These are phyloP conservation scores for Brettanomyces naardenensis DNA, from an alignment of 805 yeast species.

Conservation along the genomic window DNA sequence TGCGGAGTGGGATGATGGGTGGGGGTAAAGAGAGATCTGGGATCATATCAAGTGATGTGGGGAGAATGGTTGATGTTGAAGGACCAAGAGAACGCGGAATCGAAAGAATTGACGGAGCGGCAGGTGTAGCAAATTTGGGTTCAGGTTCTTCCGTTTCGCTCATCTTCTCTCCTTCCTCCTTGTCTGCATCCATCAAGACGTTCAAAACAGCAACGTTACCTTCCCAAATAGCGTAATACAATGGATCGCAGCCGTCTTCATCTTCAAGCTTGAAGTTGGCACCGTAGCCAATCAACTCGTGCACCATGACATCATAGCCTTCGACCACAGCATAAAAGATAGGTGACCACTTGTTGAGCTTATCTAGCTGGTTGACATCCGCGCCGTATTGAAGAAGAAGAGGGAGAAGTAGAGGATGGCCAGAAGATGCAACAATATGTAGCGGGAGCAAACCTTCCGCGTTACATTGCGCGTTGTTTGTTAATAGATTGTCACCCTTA, in stretches of 20 bases:
- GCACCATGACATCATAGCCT: slow-evolving; percentile 68
- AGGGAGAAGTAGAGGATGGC: slow-evolving; percentile 62
- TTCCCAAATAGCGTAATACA: slow-evolving; percentile 89
- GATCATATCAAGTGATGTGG: slow-evolving; percentile 48
- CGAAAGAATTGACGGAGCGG: neutral
- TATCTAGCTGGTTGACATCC: slow-evolving; percentile 71
- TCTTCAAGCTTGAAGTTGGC: slow-evolving; percentile 66
- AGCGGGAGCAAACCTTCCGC: slow-evolving; percentile 87
- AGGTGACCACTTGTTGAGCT: slow-evolving; percentile 90
- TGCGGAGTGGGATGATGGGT: slow-evolving; percentile 85
- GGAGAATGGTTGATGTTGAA: neutral
- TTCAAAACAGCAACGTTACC: slow-evolving; percentile 82
- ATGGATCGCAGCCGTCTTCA: slow-evolving; percentile 71
- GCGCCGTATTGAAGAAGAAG: slow-evolving; percentile 66
- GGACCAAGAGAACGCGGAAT: slow-evolving; percentile 1
- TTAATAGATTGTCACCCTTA: slow-evolving; percentile 22
- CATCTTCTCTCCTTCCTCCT: slow-evolving; percentile 1
- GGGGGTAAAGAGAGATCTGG: slow-evolving; percentile 94
- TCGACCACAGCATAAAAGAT: slow-evolving; percentile 83
- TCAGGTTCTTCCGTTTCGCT: neutral
- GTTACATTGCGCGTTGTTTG: slow-evolving; percentile 47
- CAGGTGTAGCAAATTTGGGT: neutral
- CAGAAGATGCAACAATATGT: slow-evolving; percentile 83
- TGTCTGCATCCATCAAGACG: slow-evolving; percentile 38
- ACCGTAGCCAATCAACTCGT: slow-evolving; percentile 60